Percentiles rank a stretch among this genome's conserved stretches.
phyloP scores from a whole-genome alignment of 257 asterid species.

The Jacaranda copaia region DNA sequence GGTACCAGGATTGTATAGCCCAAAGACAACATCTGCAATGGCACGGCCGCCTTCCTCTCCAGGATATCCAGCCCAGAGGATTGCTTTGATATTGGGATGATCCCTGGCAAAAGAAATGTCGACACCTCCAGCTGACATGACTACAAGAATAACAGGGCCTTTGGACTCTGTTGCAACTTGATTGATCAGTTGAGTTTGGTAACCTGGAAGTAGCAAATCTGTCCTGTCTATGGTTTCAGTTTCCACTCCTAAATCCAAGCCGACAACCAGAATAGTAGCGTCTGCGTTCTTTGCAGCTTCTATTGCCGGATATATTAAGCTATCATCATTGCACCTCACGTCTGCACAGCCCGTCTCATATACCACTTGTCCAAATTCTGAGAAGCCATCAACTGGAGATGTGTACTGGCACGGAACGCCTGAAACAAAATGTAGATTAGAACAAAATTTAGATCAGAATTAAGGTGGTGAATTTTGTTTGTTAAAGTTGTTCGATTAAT shows the following conservation, averaged over 20 bases:
- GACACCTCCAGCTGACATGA: constrained; percentile 56
- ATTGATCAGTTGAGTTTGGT: constrained; percentile 40
- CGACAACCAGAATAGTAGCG: constrained; percentile 44
- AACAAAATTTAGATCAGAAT: neutral
- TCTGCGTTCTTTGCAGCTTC: constrained; percentile 50
- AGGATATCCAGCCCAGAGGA: constrained; percentile 65
- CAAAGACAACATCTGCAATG: constrained; percentile 57
- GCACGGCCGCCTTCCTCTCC: constrained; percentile 60
- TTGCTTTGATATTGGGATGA: constrained; percentile 31
- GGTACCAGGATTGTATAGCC: constrained; percentile 54
- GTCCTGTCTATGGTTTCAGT: constrained; percentile 38
- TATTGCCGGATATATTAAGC: constrained; percentile 41
- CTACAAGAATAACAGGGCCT: constrained; percentile 51
- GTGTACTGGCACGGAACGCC: constrained; percentile 54
- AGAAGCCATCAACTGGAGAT: constrained; percentile 45
- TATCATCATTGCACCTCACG: constrained; percentile 41
- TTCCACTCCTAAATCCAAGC: constrained; percentile 48
- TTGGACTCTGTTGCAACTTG: constrained; percentile 46
- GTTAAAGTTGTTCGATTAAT: too few species aligned
- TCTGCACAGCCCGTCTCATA: constrained; percentile 49
- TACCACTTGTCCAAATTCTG: constrained; percentile 17
- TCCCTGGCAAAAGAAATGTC: constrained; percentile 50
- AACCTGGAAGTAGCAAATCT: constrained; percentile 51
- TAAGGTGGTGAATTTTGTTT: neutral
- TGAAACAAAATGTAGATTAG: neutral